Percentiles rank a stretch among this genome's conserved stretches.
These are phyloP conservation scores for Talaromyces marneffei DNA, from an alignment of 2,329 filamentous ascomycete species.

Conservation along the genomic window DNA sequence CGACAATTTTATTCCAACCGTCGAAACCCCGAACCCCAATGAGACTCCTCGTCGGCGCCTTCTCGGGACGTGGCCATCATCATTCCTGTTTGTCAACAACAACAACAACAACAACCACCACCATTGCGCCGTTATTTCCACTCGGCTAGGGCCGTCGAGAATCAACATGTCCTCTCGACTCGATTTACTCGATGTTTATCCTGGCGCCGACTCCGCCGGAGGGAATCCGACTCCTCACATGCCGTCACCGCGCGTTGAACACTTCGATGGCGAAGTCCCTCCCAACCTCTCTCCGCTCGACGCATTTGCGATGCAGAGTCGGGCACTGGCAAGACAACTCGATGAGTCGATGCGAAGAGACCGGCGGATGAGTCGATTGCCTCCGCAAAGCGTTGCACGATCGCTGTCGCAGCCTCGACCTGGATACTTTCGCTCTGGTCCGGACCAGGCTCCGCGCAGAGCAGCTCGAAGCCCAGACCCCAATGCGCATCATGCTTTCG, in stretches of 20 bases:
- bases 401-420: constrained; percentile 72
- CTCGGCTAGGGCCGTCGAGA: background rate
- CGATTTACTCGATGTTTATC: constrained; percentile 6
- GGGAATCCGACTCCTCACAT: constrained; percentile 7
- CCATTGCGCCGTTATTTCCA: background rate
- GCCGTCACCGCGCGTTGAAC: constrained; percentile 61
- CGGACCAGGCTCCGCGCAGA: constrained; percentile 42
- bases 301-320: constrained; percentile 87
- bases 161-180: constrained; percentile 11
- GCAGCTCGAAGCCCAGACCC: constrained; percentile 35
- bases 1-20: background rate
- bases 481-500: constrained; percentile 31
- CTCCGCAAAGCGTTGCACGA: constrained; percentile 74
- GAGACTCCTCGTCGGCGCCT: background rate
- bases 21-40: background rate
- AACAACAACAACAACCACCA: too few relatives aligned
- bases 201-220: constrained; percentile 3
- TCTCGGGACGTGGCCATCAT: background rate
- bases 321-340: constrained; percentile 78
- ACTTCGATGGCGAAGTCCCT: constrained; percentile 69
- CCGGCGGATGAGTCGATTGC: constrained; percentile 75
- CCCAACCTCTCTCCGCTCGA: constrained; percentile 91
- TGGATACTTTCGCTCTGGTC: constrained; percentile 70
- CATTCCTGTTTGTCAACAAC: background rate
- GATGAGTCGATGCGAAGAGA: constrained; percentile 70